Base-by-base conservation (phyloP, 805 yeast species). In the Candida coquimbonensis region DNA sequence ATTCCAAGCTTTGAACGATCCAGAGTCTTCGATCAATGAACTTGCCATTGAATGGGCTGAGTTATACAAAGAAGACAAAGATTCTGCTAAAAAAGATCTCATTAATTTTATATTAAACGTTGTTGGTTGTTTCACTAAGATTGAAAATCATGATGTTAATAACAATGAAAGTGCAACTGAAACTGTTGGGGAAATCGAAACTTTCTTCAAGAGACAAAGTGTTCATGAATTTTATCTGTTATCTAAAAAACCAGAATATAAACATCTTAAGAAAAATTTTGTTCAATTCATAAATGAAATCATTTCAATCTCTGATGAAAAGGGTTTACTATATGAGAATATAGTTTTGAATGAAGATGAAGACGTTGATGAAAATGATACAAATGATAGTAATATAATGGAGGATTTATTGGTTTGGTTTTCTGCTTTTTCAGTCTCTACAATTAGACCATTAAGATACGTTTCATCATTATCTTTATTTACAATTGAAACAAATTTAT, bases 91-190 rank as follows among this genome's bases (percentile, higher is more conserved):
- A 43, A 75, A 79, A 38, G 77, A 77, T 34, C 63, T 89, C 42
- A 65, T 89, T 38, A 89, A 90, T 61, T 69, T 88, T 42, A 53
- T 87, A 1, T 65, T 90, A 36, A 70, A 89, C 48, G 69, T 81
- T 41, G 79, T 87, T 59, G 96, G 96, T 0, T 82, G 89, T 42
- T 70, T 78, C 19, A 70, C 79, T 2, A 76, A 75, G 25, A 75
- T 87, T 9, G 81, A 81, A 48, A 77, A 78, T 26, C 95, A 90
- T 61, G 96, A 89, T 60, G 80, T 87, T 42, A 70, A 68, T 24
- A 81, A 80, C 55, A 68, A 75, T 44, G 89, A 84, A 37, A 77
- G 86, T 8, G 85, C 93, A 0, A 68, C 75, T 14, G 84, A 81
- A 33, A 86, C 96, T 0, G 75, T 87, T 9, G 79, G 74, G 5